These are phyloP conservation scores for Lichtheimia ornata DNA, from an alignment of 371 early-diverging fungal genomes.

Conservation along the genomic window DNA sequence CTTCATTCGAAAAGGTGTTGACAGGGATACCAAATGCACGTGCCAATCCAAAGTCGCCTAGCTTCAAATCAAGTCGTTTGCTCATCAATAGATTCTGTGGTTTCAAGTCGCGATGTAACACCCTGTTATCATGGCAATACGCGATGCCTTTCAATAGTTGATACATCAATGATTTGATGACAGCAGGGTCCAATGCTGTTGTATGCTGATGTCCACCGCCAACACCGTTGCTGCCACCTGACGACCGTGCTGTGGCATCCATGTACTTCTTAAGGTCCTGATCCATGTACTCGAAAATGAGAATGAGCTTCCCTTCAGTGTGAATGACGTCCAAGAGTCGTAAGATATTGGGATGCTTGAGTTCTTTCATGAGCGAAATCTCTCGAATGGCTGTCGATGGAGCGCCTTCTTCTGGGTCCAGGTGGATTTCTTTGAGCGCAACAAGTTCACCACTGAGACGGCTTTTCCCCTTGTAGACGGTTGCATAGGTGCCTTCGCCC, in stretches of 20 bases:
- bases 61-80: constrained; percentile 81
- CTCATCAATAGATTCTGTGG: constrained; percentile 95
- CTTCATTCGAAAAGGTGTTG: constrained; percentile 97
- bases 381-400: constrained; percentile 98
- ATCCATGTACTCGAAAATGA: constrained; percentile 99
- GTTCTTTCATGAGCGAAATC: constrained; percentile 94
- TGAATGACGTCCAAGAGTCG: constrained; percentile 97
- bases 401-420: constrained; percentile 93
- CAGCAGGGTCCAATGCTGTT: constrained; percentile 69
- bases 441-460: constrained; percentile 88
- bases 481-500: constrained; percentile 99
- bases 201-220: constrained; percentile 35
- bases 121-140: constrained; percentile 93
- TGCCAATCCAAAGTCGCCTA: constrained; percentile 97
- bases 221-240: constrained; percentile 19
- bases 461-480: constrained; percentile 97
- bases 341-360: constrained; percentile 89
- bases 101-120: constrained; percentile 97
- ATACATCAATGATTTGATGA: constrained; percentile 82
- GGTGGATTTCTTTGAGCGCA: constrained; percentile 96
- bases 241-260: constrained; percentile 69
- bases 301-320: constrained; percentile 94
- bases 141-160: constrained; percentile 89
- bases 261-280: constrained; percentile 97
- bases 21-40: constrained; percentile 96